phyloP scores from a whole-genome alignment of 2,329 filamentous ascomycete species.

The Parastagonospora avenae region DNA sequence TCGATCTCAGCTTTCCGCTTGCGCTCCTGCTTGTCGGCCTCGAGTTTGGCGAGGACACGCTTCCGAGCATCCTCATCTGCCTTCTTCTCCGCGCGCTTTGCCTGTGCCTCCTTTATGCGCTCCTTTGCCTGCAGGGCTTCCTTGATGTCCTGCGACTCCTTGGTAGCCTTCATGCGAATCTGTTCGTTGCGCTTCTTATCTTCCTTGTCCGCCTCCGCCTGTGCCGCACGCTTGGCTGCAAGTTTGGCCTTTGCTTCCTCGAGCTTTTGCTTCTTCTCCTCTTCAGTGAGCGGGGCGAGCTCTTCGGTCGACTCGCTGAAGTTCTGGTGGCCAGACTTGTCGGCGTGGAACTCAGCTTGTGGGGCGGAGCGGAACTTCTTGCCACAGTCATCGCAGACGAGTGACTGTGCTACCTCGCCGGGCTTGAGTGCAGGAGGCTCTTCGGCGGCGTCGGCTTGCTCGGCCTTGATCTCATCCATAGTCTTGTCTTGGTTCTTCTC shows the following conservation, averaged over 20 bases:
- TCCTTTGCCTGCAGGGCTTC: slow-evolving; percentile 88
- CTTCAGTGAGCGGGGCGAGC: slow-evolving; percentile 86
- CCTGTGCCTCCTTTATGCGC: slow-evolving; percentile 86
- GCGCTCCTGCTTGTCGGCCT: slow-evolving; percentile 89
- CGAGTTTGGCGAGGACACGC: slow-evolving; percentile 90
- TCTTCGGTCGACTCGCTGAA: slow-evolving; percentile 95
- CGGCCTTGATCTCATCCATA: slow-evolving; percentile 74
- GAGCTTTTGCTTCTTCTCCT: slow-evolving; percentile 83
- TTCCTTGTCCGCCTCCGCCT: slow-evolving; percentile 75
- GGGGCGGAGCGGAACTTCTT: slow-evolving; percentile 85
- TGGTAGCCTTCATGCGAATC: slow-evolving; percentile 84
- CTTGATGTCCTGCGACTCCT: slow-evolving; percentile 85
- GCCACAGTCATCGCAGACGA: slow-evolving; percentile 93
- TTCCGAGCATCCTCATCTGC: slow-evolving; percentile 86
- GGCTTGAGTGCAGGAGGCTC: slow-evolving; percentile 70
- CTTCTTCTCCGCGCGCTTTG: slow-evolving; percentile 85
- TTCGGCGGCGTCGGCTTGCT: slow-evolving; percentile 43
- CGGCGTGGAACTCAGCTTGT: slow-evolving; percentile 87
- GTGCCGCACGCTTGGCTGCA: slow-evolving; percentile 71
- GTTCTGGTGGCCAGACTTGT: slow-evolving; percentile 86
- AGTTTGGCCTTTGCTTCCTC: slow-evolving; percentile 74
- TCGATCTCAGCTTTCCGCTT: slow-evolving; percentile 82
- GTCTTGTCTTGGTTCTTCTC: slow-evolving; percentile 89
- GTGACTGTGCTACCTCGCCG: slow-evolving; percentile 75
- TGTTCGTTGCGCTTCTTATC: slow-evolving; percentile 85